phyloP scores from a whole-genome alignment of 2,329 filamentous ascomycete genomes.

The Talaromyces sp. region DNA sequence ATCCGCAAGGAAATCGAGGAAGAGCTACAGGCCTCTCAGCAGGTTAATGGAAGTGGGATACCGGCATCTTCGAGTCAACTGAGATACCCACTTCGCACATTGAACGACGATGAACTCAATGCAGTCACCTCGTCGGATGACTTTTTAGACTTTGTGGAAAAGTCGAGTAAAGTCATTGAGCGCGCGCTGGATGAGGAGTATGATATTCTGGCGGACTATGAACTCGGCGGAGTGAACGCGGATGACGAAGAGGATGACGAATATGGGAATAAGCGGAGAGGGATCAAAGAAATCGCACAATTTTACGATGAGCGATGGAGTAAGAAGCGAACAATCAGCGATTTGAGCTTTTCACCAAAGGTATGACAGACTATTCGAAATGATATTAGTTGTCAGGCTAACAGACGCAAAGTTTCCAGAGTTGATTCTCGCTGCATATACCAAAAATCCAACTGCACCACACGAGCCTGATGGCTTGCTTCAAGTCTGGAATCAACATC shows the following conservation, averaged over 20 bases:
- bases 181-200: conserved; percentile 93
- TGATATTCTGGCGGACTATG: conserved; percentile 93
- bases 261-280: conserved; percentile 43
- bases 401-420: conserved; percentile 65
- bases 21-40: conserved; percentile 70
- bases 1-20: conserved; percentile 88
- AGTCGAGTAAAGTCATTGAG: conserved; percentile 95
- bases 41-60: conserved; percentile 30
- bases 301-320: conserved; percentile 96
- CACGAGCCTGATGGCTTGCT: conserved; percentile 91
- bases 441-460: conserved; percentile 91
- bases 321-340: conserved; percentile 95
- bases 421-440: conserved; percentile 89
- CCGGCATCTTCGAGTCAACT: conserved; percentile 44
- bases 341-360: conserved; percentile 92
- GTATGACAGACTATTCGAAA: conserved; percentile 33
- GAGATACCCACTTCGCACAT: conserved; percentile 71
- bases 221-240: conserved; percentile 68
- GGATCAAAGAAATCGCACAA: conserved; percentile 75
- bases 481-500: conserved; percentile 94
- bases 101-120: conserved; percentile 80
- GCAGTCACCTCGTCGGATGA: conserved; percentile 90
- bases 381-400: background rate
- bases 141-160: conserved; percentile 91
- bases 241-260: conserved; percentile 76